These are phyloP conservation scores for Exophiala lecanii-corni DNA, from an alignment of 2,329 filamentous ascomycete species.

Conservation along the genomic window DNA sequence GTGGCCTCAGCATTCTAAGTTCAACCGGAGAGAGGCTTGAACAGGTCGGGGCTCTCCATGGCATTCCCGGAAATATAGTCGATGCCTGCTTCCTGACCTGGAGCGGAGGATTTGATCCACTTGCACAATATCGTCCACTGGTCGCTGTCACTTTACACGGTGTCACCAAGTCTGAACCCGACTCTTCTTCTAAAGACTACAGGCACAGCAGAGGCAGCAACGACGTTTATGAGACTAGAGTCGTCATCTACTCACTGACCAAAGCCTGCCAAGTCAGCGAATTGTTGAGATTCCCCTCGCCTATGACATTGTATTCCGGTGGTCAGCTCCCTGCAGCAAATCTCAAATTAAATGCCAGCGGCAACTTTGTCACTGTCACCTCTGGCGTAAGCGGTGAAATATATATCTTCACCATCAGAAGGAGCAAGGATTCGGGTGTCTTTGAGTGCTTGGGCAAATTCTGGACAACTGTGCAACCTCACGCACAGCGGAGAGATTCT, in stretches of 20 bases:
- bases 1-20: slow-evolving; percentile 69
- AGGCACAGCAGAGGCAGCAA: background rate
- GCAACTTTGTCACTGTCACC: slow-evolving; percentile 66
- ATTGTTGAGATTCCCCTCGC: slow-evolving; percentile 64
- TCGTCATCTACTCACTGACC: slow-evolving; percentile 81
- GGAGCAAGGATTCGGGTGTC: slow-evolving; percentile 21
- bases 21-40: slow-evolving; percentile 69
- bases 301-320: slow-evolving; percentile 7
- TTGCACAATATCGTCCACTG: slow-evolving; percentile 60
- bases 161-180: slow-evolving; percentile 45
- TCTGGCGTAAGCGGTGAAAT: slow-evolving; percentile 84
- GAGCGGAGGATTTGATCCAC: slow-evolving; percentile 50
- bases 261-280: slow-evolving; percentile 68
- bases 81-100: slow-evolving; percentile 79
- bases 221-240: slow-evolving; percentile 73
- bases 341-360: slow-evolving; percentile 68
- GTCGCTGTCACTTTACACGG: slow-evolving; percentile 78
- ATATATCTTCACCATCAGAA: slow-evolving; percentile 61
- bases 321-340: slow-evolving; percentile 52
- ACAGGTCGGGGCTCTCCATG: slow-evolving; percentile 65
- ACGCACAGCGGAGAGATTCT: slow-evolving; percentile 40
- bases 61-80: slow-evolving; percentile 72
- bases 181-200: slow-evolving; percentile 14
- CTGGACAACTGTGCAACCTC: slow-evolving; percentile 77
- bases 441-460: slow-evolving; percentile 78